A percentile compares a stretch with the other conserved stretches of the same genome.
phyloP scores from a whole-genome alignment of 1,284 basidiomycete genomes.

The Ganoderma boninense region DNA sequence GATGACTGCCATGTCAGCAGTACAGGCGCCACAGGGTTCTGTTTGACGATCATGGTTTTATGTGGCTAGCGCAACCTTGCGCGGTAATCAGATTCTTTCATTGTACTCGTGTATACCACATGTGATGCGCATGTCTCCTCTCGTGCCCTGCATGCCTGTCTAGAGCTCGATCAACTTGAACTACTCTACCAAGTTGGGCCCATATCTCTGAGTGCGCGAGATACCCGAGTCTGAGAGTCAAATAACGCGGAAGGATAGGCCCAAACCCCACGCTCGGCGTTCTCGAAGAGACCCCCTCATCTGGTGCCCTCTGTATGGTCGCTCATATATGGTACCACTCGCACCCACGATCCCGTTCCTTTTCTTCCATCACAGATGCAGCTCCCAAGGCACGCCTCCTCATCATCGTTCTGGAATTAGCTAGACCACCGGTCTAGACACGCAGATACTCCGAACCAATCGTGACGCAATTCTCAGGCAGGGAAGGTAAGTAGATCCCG shows the following conservation, averaged over 20 bases:
- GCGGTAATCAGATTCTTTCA: background rate
- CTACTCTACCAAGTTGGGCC: background rate
- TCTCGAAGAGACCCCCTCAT: background rate
- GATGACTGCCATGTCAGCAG: background rate
- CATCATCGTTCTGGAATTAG: constrained; percentile 1
- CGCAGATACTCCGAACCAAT: constrained; percentile 2
- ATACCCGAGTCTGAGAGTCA: background rate
- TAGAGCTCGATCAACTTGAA: background rate
- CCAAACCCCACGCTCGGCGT: background rate
- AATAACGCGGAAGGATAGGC: background rate
- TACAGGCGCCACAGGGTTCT: background rate
- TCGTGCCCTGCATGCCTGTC: background rate
- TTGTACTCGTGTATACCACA: background rate
- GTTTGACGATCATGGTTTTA: background rate
- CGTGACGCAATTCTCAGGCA: constrained; percentile 4
- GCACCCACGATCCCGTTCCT: constrained; percentile 23
- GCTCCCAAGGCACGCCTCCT: constrained; percentile 19
- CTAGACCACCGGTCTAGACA: background rate
- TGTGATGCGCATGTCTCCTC: background rate
- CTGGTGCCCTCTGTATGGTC: constrained; percentile 4
- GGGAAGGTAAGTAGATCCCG: background rate
- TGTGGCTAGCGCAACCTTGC: background rate
- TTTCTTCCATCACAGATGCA: constrained; percentile 15
- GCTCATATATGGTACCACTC: constrained; percentile 25
- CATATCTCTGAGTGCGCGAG: background rate